A percentile compares a stretch with the other conserved stretches of the same genome.
Evolutionary conservation across 176 grass and related monocot species (phyloP).

Genomic region (Cymbopogon citratus): DNA sequence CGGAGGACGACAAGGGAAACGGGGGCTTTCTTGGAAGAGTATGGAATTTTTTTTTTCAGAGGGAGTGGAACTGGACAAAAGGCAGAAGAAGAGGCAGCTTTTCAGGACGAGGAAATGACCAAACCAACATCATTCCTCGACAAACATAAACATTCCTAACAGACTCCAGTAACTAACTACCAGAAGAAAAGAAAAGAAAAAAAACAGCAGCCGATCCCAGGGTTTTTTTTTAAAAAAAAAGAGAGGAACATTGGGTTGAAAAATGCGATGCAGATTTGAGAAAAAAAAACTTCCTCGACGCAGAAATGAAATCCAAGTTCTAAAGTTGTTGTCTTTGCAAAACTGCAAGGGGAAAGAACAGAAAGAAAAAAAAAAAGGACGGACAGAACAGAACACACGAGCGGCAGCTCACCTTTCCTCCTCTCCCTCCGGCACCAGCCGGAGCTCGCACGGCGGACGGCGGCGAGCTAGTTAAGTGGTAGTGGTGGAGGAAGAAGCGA

Average conservation of each 20-base stretch:
- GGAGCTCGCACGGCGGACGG: background rate
- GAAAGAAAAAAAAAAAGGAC: background rate
- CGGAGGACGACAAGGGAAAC: background rate
- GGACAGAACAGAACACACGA: background rate
- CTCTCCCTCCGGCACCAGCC: background rate
- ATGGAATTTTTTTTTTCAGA: background rate
- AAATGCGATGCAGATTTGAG: background rate
- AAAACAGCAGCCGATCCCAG: background rate
- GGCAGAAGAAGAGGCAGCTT: constrained; percentile 38
- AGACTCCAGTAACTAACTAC: constrained; percentile 11
- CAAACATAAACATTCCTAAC: constrained; percentile 26
- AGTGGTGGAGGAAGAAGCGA: background rate
- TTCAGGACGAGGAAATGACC: constrained; percentile 43
- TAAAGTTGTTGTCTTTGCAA: background rate
- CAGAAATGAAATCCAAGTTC: background rate
- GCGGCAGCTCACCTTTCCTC: constrained; percentile 3
- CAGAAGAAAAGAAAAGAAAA: background rate
- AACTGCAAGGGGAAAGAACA: background rate
- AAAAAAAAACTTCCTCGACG: background rate
- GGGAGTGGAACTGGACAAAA: background rate
- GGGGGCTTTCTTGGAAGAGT: background rate
- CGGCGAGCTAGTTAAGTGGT: background rate
- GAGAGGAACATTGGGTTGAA: background rate
- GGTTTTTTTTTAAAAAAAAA: background rate
- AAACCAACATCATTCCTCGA: constrained; percentile 7